Evolutionary conservation across 1,284 basidiomycete species (phyloP).

Genomic region (Hemileia vastatrix): DNA sequence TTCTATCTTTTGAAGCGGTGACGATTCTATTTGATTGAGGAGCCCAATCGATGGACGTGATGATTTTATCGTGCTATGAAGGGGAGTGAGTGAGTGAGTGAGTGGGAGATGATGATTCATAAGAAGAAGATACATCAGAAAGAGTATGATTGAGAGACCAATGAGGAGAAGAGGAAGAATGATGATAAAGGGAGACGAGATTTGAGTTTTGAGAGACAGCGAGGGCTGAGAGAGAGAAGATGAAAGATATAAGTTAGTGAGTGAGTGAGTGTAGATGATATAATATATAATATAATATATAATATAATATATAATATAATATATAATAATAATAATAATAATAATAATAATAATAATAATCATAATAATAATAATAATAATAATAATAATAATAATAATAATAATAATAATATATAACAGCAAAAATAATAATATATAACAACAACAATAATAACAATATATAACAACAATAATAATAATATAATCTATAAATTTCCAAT

Average conservation of each 20-base stretch:
- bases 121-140: constrained; percentile 57
- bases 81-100: not conserved
- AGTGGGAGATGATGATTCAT: constrained; percentile 11
- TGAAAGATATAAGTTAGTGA: not conserved
- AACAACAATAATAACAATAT: not conserved
- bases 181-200: constrained; percentile 39
- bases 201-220: constrained; percentile 44
- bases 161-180: constrained; percentile 16
- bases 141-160: constrained; percentile 75
- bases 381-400: not conserved
- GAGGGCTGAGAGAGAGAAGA: constrained; percentile 27
- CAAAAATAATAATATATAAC: not conserved
- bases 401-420: not conserved
- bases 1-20: constrained; percentile 94
- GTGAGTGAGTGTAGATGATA: too few relatives aligned
- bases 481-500: too few relatives aligned
- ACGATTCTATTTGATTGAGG: constrained; percentile 93
- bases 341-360: too few relatives aligned
- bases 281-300: too few relatives aligned
- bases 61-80: constrained; percentile 84
- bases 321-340: too few relatives aligned
- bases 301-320: too few relatives aligned
- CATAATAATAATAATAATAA: too few relatives aligned
- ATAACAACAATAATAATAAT: too few relatives aligned
- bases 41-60: constrained; percentile 99